Conservation (phyloP, 1,284 basidiomycete species). For the Lignosus rhinocerotis region DNA sequence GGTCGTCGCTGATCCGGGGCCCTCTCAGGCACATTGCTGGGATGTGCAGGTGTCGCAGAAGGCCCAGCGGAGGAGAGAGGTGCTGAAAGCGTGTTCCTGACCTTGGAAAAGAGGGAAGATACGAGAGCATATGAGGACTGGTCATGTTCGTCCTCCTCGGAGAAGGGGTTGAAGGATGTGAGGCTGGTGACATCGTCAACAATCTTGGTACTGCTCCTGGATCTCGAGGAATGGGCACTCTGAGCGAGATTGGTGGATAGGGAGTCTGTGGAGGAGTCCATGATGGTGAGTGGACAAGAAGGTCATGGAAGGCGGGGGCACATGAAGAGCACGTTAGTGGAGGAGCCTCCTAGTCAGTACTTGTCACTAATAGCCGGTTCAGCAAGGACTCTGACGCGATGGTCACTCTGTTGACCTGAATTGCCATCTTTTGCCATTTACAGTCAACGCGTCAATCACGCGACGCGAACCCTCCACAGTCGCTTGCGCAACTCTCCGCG, state of each 20-base stretch:
- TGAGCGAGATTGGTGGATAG: slow-evolving; percentile 10
- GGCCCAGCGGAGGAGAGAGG: slow-evolving; percentile 55
- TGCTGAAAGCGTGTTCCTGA: slow-evolving; percentile 73
- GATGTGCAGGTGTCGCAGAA: slow-evolving; percentile 34
- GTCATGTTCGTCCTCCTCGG: slow-evolving; percentile 83
- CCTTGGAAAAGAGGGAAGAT: slow-evolving; percentile 71
- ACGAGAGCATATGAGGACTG: slow-evolving; percentile 80
- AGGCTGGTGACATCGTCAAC: slow-evolving; percentile 69
- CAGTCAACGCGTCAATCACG: slow-evolving; percentile 22
- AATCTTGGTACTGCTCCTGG: slow-evolving; percentile 61
- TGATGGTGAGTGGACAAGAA: neutral
- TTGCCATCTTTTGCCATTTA: slow-evolving; percentile 16
- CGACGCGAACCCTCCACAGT: slow-evolving; percentile 7
- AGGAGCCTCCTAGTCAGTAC: slow-evolving; percentile 1
- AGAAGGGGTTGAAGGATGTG: slow-evolving; percentile 84
- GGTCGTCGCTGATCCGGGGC: slow-evolving; percentile 55
- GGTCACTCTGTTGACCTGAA: neutral
- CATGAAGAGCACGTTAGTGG: slow-evolving; percentile 6
- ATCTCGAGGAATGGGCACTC: slow-evolving; percentile 48
- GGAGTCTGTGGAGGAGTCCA: slow-evolving; percentile 20
- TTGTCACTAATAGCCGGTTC: slow-evolving; percentile 1
- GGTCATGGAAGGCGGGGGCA: slow-evolving; percentile 9
- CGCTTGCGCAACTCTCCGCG: slow-evolving; percentile 7
- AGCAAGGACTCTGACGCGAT: slow-evolving; percentile 10
- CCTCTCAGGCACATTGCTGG: slow-evolving; percentile 29